Evolutionary conservation across 106 monocot species (phyloP).

Genomic region (Triglochin maritima): DNA sequence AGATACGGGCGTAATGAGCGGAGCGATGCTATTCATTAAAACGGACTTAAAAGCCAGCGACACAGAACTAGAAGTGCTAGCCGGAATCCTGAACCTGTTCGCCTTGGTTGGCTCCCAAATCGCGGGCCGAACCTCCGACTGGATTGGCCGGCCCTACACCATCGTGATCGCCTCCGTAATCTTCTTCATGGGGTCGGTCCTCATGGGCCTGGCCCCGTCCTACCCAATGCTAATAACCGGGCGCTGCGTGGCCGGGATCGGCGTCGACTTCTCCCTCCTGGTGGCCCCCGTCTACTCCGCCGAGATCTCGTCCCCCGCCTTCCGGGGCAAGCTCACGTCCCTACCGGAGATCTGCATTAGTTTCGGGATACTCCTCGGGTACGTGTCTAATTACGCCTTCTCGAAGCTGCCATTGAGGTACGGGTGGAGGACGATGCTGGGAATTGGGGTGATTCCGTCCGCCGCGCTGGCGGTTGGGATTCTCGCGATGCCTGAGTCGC

Average conservation of each 20-base stretch:
- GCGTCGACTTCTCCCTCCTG: not conserved
- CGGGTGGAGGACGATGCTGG: slow-evolving; percentile 36
- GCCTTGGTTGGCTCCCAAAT: not conserved
- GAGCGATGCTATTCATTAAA: not conserved
- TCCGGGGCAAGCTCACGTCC: slow-evolving; percentile 2
- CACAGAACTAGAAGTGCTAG: not conserved
- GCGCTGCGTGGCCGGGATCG: not conserved
- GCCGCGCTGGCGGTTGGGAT: slow-evolving; percentile 12
- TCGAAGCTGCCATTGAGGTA: slow-evolving; percentile 12
- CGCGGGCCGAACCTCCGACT: slow-evolving; percentile 4
- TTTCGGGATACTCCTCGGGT: slow-evolving; percentile 30
- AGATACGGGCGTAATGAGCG: slow-evolving; percentile 2
- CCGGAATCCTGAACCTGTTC: not conserved
- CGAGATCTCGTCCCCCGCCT: slow-evolving; percentile 1
- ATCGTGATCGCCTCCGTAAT: not conserved
- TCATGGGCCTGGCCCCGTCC: slow-evolving; percentile 4
- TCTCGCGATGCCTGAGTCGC: slow-evolving; percentile 34
- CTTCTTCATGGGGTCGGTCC: not conserved
- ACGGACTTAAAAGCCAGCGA: not conserved
- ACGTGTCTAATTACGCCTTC: slow-evolving; percentile 29
- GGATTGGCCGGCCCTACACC: not conserved
- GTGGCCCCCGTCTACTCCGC: slow-evolving; percentile 2
- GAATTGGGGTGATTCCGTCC: slow-evolving; percentile 20
- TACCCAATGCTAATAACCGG: not conserved
- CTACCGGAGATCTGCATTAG: slow-evolving; percentile 2